Base-by-base conservation (phyloP, 148 eudicot genomes). In the Simmondsia chinensis region DNA sequence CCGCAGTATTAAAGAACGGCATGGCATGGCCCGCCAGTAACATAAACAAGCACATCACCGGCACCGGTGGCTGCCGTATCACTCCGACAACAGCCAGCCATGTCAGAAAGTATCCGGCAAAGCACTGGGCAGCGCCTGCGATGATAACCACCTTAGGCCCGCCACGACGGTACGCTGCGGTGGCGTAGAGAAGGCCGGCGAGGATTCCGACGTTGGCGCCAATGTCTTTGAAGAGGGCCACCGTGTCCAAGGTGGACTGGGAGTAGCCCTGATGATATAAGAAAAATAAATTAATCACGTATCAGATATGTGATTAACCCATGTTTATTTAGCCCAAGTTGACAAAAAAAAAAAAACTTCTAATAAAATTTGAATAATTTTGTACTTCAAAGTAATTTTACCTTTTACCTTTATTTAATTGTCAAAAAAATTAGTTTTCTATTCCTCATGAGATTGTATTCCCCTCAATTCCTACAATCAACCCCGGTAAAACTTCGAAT, bases 131-230 rank as follows among this genome's bases (percentile, higher is more conserved):
- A 2, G 76, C 71, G 2, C 86, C 93, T 7, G 50, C 66, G 3
- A 63, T 30, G 5, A 74, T 61, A 17, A 68, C 82, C 18, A 72
- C 47, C 65, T 74, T 64, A 5, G 93, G 86, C 26, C 91, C 79
- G 8, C 70, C 63, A 43, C 47, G 51, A 26, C 43, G 54, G 54
- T 51, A 60, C 29, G 64, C 66, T 24, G 66, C 48, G 49, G 56
- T 24, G 18, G 85, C 60, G 48, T 72, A 78, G 30, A 78, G 75
- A 10, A 75, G 34, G 28, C 86, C 86, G 57, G 93, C 64, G 15
- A 82, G 68, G 14, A 70, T 32, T 5, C 93, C 85, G 26, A 60
- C 33, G 49, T 82, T 82, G 50, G 86, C 86, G 32, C 86, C 86
- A 29, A 82, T 8, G 65, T 82, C 93, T 18, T 78, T 82, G 75